Evolutionary conservation across 1,284 basidiomycete genomes (phyloP), one percentile per base, ranked within the genome.

Genomic region (Melampsora americana): DNA sequence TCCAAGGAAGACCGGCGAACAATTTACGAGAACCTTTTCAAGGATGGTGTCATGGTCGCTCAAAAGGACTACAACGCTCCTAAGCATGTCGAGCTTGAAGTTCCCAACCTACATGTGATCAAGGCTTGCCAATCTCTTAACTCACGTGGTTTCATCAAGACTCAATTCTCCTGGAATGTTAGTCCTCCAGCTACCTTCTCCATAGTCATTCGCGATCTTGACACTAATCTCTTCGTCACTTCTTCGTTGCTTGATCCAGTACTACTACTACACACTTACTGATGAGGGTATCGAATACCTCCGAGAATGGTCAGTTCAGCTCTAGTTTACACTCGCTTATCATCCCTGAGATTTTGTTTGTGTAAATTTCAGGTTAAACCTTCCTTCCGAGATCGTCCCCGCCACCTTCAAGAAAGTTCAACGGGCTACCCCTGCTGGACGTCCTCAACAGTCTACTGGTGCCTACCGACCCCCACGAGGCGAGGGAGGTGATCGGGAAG

Each of bases 1-100:
- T 77, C 81, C 73, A 82, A 82, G 78, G 78, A 79, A 71, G 80
- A 82, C 77, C 77, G 80, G 65, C 79, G 79, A 66, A 78, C 75
- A 42, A 82, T 82, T 79, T 82, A 95, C 87, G 93, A 97, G 87
- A 90, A 90, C 87, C 93, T 97, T 88, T 97, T 97, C 91, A 95
- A 95, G 86, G 94, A 92, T 92, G 95, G 96, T 83, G 96, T 98
- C 80, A 87, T 98, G 83, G 95, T 99, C 84, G 95, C 95, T 83
- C 95, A 96, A 88, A 99, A 99, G 88, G 94, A 99, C 86, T 98
- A 88, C 87, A 95, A 97, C 84, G 91, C 92, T 78, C 91, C 93
- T 77, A 93, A 95, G 86, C 96, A 99, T 84, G 93, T 96, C 83
- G 95, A 98, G 83, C 89, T 99, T 80, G 92, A 95, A 79, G 90